These are phyloP conservation scores for Begonia masoniana DNA, from an alignment of 306 rosid species.

Conservation along the genomic window DNA sequence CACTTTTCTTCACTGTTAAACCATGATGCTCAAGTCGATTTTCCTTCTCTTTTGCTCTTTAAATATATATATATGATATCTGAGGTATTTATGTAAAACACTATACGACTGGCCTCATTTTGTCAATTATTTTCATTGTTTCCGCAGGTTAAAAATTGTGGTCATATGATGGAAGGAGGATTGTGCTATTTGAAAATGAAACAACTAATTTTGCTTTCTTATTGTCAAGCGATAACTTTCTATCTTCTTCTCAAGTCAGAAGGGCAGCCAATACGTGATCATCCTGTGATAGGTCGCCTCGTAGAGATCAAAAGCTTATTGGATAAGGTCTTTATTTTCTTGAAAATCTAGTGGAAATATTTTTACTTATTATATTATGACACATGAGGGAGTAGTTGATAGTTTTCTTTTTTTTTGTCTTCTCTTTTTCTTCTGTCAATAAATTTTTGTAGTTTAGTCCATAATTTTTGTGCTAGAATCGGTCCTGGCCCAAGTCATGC, in stretches of 20 bases:
- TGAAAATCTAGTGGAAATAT: not conserved
- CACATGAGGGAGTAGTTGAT: not conserved
- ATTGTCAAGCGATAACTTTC: conserved; percentile 82
- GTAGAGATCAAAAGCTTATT: conserved; percentile 62
- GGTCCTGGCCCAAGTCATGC: too few relatives aligned
- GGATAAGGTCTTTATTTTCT: conserved; percentile 45
- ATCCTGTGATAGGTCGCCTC: conserved; percentile 71
- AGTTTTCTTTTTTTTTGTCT: not conserved
- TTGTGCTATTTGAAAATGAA: conserved; percentile 64
- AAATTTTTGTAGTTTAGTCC: too few relatives aligned
- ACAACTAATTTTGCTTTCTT: conserved; percentile 47
- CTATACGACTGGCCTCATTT: conserved; percentile 2
- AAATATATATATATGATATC: too few relatives aligned
- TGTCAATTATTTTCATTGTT: conserved; percentile 15
- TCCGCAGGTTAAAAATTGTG: conserved; percentile 48
- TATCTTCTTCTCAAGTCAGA: conserved; percentile 90
- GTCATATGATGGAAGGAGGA: conserved; percentile 41
- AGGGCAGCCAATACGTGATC: conserved; percentile 63
- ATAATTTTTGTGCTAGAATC: too few relatives aligned
- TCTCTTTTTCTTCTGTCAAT: too few relatives aligned
- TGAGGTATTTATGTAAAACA: too few relatives aligned
- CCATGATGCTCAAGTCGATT: too few relatives aligned
- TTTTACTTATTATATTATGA: not conserved
- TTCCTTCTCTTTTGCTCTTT: too few relatives aligned
- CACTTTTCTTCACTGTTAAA: too few relatives aligned